Percentiles rank a stretch among this genome's conserved stretches.
These are phyloP conservation scores for Protea cynaroides DNA, from an alignment of 164 flowering plant species.

Conservation along the genomic window DNA sequence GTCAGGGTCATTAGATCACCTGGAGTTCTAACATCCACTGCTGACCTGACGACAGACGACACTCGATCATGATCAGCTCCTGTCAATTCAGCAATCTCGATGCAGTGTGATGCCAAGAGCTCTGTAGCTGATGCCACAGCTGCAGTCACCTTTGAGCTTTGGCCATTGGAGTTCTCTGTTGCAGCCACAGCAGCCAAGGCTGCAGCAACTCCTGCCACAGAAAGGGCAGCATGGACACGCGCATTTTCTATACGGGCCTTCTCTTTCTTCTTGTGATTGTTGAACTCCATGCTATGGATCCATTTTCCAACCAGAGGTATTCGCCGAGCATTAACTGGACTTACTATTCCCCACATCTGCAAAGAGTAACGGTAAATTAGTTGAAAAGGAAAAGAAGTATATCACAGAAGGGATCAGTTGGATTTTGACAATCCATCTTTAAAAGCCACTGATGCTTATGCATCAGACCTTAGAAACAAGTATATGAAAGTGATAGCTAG, in stretches of 20 bases:
- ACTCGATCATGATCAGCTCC: constrained; percentile 72
- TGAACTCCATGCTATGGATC: constrained; percentile 59
- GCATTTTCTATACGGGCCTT: constrained; percentile 65
- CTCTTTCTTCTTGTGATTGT: constrained; percentile 55
- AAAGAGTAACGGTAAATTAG: background rate
- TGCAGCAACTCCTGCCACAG: constrained; percentile 78
- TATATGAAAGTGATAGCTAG: no score
- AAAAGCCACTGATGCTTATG: no score
- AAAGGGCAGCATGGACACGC: constrained; percentile 57
- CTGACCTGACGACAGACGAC: constrained; percentile 62
- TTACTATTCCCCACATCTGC: constrained; percentile 25
- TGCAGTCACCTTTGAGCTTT: constrained; percentile 46
- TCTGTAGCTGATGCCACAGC: constrained; percentile 83
- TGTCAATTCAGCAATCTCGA: constrained; percentile 67
- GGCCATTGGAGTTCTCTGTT: constrained; percentile 29
- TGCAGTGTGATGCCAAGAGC: constrained; percentile 75
- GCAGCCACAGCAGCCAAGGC: constrained; percentile 76
- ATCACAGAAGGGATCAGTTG: no score
- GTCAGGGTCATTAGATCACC: constrained; percentile 88
- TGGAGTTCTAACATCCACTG: constrained; percentile 59
- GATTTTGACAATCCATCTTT: no score
- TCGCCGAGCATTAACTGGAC: constrained; percentile 17
- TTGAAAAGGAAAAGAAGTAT: no score
- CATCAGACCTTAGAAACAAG: no score
- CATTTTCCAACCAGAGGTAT: constrained; percentile 58